Conservation (phyloP, 257 asterid species). For the Penstemon eatonii region DNA sequence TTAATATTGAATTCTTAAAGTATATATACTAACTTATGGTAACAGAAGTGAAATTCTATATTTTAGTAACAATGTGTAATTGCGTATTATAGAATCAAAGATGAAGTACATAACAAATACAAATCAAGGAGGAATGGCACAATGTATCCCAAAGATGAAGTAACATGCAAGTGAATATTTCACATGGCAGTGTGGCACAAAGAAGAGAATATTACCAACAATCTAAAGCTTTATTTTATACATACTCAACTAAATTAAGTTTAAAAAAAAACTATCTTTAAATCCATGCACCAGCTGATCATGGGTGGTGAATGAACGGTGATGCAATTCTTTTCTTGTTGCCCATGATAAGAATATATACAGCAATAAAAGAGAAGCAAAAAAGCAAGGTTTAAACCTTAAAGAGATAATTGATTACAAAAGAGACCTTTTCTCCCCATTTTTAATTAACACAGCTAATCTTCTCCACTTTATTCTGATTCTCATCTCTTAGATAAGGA, state of each 20-base stretch:
- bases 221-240: conserved; percentile 26
- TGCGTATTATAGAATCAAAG: background rate
- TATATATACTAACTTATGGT: too few species aligned
- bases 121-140: conserved; percentile 21
- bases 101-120: conserved; percentile 22
- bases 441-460: conserved; percentile 43
- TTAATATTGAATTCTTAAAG: too few species aligned
- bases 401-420: conserved; percentile 43
- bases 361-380: conserved; percentile 20
- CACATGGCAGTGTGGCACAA: conserved; percentile 6
- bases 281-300: background rate
- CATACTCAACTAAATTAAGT: background rate
- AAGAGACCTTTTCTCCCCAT: conserved; percentile 53
- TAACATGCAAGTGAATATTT: conserved; percentile 57
- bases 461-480: conserved; percentile 57
- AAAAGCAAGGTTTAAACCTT: conserved; percentile 23
- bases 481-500: conserved; percentile 35
- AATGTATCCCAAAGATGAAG: conserved; percentile 18
- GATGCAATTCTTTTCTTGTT: conserved; percentile 58
- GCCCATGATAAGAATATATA: conserved; percentile 59
- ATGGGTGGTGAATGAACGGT: background rate
- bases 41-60: too few species aligned
- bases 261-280: background rate
- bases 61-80: too few species aligned
- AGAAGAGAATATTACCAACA: conserved; percentile 35